Conservation (phyloP, 2,329 filamentous ascomycete species). For the Aspergillus sp. region DNA sequence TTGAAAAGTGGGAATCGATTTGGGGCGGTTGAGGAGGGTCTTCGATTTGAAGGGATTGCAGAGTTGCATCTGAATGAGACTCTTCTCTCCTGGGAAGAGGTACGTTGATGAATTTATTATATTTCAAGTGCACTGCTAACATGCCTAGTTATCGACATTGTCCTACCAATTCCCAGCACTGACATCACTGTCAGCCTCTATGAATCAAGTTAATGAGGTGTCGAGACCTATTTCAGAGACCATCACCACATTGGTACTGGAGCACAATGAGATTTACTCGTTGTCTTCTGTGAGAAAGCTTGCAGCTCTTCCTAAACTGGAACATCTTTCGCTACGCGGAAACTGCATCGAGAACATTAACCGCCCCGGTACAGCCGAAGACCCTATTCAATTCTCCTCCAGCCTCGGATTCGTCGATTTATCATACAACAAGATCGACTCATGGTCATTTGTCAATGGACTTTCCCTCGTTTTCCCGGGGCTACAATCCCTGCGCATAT, state of each 20-base stretch:
- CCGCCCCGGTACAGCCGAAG: slow-evolving; percentile 26
- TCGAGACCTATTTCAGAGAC: slow-evolving; percentile 22
- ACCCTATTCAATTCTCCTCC: slow-evolving; percentile 45
- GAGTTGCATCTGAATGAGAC: slow-evolving; percentile 63
- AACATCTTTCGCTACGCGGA: slow-evolving; percentile 59
- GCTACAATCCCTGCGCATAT: slow-evolving; percentile 67
- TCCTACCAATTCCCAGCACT: slow-evolving; percentile 30
- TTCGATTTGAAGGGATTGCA: slow-evolving; percentile 46
- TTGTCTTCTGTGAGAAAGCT: slow-evolving; percentile 40
- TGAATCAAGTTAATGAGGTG: slow-evolving; percentile 29
- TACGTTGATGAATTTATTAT: slow-evolving; percentile 33
- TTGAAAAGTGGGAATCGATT: slow-evolving; percentile 63
- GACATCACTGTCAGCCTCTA: slow-evolving; percentile 27
- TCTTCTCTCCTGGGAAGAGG: slow-evolving; percentile 59
- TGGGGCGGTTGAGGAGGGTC: slow-evolving; percentile 31
- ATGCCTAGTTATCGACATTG: slow-evolving; percentile 27
- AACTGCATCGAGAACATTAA: slow-evolving; percentile 57
- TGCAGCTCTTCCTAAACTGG: slow-evolving; percentile 46
- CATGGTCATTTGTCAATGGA: slow-evolving; percentile 68
- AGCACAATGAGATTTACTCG: slow-evolving; percentile 41
- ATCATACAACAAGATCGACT: slow-evolving; percentile 62
- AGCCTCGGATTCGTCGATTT: slow-evolving; percentile 62
- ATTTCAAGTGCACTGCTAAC: slow-evolving; percentile 6
- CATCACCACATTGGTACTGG: slow-evolving; percentile 43
- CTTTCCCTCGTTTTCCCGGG: slow-evolving; percentile 64